Base-by-base conservation (phyloP, 1,284 basidiomycete species). In the Boletellus dicymbophilus region DNA sequence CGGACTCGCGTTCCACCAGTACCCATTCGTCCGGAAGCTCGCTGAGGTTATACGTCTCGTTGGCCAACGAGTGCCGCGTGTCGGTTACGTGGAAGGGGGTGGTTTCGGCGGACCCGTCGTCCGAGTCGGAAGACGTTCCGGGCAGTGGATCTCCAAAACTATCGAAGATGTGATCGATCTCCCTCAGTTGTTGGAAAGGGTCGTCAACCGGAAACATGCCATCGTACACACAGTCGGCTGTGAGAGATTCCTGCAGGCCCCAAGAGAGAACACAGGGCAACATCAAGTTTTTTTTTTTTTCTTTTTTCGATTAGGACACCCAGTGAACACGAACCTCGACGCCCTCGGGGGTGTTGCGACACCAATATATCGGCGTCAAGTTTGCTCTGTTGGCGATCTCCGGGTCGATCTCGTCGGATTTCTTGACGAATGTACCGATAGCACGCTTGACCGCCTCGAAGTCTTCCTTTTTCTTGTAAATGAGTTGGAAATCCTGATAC, bases 201-300 rank as follows among this genome's bases (percentile, higher is more conserved):
- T 46, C 39, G 12, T 25, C 21, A 16, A 9, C n/a, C 5, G 30
- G 13, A 31, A 31, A 5, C 8, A 4, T 2, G 20, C 43, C 43
- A 18, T 55, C 54, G 20, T 55, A 55, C 21, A 44, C 37, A 18
- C 53, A 46, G 18, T 44, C 20, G 20, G 55, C 53, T n/a, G 40
- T 44, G 20, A 46, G 7, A 5, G 6, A 44, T 10, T 28, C 33
- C 54, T 56, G 23, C 33, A 20, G 16, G 33, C 5, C 13, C 18
- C 5, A 36, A 4, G 16, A 23, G n/a, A n/a, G 21, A 7, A 23
- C 18, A n/a, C 8, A 22, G 23, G 15, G 22, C 18, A 28, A 16
- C 3, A 22, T 41, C 6, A 27, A 37, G 6, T 7, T 15, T n/a
- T 28, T 7, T 8, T n/a, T n/a, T n/a, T n/a, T n/a, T n/a, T n/a